Base-by-base conservation (phyloP, 139 green algal genomes). In the Astrephomene gubernaculifera region DNA sequence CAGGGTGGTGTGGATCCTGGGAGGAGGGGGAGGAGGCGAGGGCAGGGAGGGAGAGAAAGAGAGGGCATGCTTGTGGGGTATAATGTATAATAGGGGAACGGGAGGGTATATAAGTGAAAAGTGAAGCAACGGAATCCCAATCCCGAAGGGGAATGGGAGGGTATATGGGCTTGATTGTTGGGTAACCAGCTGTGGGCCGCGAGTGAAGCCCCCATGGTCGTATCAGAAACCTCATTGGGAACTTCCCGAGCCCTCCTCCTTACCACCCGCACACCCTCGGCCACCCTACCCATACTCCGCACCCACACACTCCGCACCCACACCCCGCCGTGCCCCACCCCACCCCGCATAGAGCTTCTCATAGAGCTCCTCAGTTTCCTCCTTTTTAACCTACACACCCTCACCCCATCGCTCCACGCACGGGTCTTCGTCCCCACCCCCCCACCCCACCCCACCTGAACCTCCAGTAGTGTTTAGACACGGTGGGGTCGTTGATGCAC, bases 401-500 rank as follows among this genome's bases (percentile, higher is more conserved):
- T 35, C 31, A 71, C 4, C 54, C 21, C 21, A 71, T 41, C 3
- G 31, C 39, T 17, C 19, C n/a, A n/a, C n/a, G n/a, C n/a, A n/a
- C n/a, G n/a, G n/a, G n/a, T n/a, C n/a, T n/a, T n/a, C n/a, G n/a
- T n/a, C n/a, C n/a, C n/a, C n/a, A n/a, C n/a, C n/a, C n/a, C n/a
- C n/a, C n/a, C n/a, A 53, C 75, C 21, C 0, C 19, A 4, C 6
- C 71, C 1, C 29, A 89, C 54, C 93, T 87, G 86, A 91, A 97
- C 22, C 95, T 81, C 97, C 97, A 99, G 90, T 99, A 99, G 90
- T 99, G 97, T 83, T 94, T 91, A 25, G 90, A 85, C 33, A 97
- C 96, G n/a, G 96, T 97, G 4, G 97, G 97, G 89, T 99, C 95
- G 89, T 99, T 99, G 92, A 99, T 98, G 4, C 92, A 94, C 91